Conservation (phyloP, 192 early-diverging fungal genomes). For the Coemansia sp. region DNA sequence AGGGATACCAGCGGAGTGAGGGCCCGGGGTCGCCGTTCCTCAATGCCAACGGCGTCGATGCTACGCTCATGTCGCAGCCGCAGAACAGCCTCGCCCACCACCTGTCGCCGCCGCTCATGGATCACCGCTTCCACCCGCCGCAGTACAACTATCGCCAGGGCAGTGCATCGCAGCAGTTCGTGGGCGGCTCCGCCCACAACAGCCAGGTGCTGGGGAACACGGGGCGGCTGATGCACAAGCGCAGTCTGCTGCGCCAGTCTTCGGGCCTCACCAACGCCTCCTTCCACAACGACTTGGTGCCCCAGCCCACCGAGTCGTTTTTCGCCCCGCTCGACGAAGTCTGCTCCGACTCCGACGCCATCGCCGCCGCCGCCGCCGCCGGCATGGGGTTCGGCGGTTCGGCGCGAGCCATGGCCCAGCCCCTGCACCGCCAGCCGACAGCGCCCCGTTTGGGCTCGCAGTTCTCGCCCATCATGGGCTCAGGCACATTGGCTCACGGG, state of each 20-base stretch:
- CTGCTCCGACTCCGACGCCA: slow-evolving; percentile 29
- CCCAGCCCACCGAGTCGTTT: slow-evolving; percentile 47
- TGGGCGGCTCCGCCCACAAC: background rate
- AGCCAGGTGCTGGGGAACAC: slow-evolving; percentile 8
- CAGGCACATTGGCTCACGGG: background rate
- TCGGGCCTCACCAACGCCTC: slow-evolving; percentile 39
- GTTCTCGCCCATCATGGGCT: slow-evolving; percentile 29
- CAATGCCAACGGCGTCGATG: slow-evolving; percentile 31
- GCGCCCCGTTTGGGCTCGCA: slow-evolving; percentile 29
- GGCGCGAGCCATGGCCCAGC: slow-evolving; percentile 4
- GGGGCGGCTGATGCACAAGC: slow-evolving; percentile 38
- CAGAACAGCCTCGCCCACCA: slow-evolving; percentile 48
- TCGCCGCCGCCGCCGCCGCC: background rate
- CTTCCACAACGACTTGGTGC: slow-evolving; percentile 50
- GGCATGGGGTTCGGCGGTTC: background rate
- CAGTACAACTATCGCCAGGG: background rate
- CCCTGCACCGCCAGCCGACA: background rate
- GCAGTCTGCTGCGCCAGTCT: slow-evolving; percentile 40
- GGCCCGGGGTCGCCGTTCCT: slow-evolving; percentile 18
- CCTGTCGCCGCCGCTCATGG: slow-evolving; percentile 36
- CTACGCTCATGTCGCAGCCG: slow-evolving; percentile 53
- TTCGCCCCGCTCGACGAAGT: slow-evolving; percentile 53
- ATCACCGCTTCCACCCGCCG: slow-evolving; percentile 7
- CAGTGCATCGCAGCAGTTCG: background rate
- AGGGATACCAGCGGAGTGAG: too few relatives aligned